Percentiles rank a stretch among this genome's conserved stretches.
Evolutionary conservation across 1,139 yeast species (phyloP).

Genomic region (Kurtzmaniella quercitrusa): DNA sequence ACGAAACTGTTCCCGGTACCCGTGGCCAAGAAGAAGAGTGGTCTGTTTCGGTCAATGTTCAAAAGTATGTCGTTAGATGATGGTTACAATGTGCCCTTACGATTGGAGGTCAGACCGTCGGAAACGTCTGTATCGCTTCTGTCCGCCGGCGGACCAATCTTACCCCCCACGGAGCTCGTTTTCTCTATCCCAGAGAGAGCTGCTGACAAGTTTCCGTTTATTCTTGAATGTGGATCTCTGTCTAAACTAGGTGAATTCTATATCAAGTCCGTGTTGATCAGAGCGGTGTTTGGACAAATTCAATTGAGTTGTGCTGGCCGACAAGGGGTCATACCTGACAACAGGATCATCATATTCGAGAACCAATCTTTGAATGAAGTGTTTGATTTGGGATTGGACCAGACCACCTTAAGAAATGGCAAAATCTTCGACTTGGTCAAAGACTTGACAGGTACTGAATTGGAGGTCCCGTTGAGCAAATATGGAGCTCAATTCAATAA

Average conservation of each 20-base stretch:
- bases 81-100: conserved; percentile 4
- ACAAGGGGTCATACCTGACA: background rate
- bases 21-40: conserved; percentile 1
- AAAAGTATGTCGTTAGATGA: background rate
- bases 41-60: conserved; percentile 6
- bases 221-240: background rate
- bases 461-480: conserved; percentile 5
- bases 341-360: background rate
- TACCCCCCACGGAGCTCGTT: conserved; percentile 4
- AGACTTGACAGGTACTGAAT: conserved; percentile 4
- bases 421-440: conserved; percentile 2
- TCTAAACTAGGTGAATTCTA: conserved; percentile 6
- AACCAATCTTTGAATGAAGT: conserved; percentile 4
- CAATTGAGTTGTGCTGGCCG: conserved; percentile 7
- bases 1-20: conserved; percentile 3
- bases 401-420: conserved; percentile 3
- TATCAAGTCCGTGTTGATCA: conserved; percentile 1
- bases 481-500: conserved; percentile 6
- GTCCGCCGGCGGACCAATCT: conserved; percentile 2
- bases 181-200: conserved; percentile 3
- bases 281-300: conserved; percentile 3
- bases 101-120: conserved; percentile 3
- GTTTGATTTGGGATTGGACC: conserved; percentile 5
- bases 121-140: conserved; percentile 1
- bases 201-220: conserved; percentile 2